These are phyloP conservation scores for Thymus quinquecostatus DNA, from an alignment of 257 asterid genomes.

Conservation along the genomic window DNA sequence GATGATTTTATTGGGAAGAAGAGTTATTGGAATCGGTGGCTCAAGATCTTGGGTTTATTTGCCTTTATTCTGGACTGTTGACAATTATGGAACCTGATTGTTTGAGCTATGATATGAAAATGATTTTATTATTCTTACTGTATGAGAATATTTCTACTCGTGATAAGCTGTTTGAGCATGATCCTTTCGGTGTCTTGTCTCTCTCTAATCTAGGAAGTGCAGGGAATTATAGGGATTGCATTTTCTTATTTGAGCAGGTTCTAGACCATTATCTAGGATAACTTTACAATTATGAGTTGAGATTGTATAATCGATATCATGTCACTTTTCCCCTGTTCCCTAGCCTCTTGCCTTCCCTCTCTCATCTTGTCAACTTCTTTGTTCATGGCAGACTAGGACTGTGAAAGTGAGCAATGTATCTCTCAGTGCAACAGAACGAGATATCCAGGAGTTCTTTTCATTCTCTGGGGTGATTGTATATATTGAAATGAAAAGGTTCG, in stretches of 20 bases:
- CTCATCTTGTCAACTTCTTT: slow-evolving; percentile 17
- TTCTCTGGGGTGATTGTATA: slow-evolving; percentile 70
- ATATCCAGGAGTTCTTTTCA: slow-evolving; percentile 75
- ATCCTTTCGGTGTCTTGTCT: slow-evolving; percentile 17
- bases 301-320: slow-evolving; percentile 4
- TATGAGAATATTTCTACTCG: slow-evolving; percentile 4
- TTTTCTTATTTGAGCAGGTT: background rate
- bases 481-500: slow-evolving; percentile 63
- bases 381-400: slow-evolving; percentile 50
- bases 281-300: background rate
- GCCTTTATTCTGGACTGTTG: background rate
- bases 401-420: slow-evolving; percentile 78
- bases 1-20: slow-evolving; percentile 6
- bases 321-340: background rate
- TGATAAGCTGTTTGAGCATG: slow-evolving; percentile 5
- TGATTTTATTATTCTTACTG: background rate
- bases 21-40: slow-evolving; percentile 9
- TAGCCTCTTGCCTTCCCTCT: background rate
- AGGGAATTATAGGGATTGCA: background rate
- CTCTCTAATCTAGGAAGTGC: background rate
- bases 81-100: background rate
- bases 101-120: background rate
- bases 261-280: slow-evolving; percentile 10
- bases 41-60: slow-evolving; percentile 1
- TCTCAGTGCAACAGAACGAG: slow-evolving; percentile 57